Evolutionary conservation across 2,329 filamentous ascomycete genomes (phyloP).

Genomic region (Aspergillus arachidicola): DNA sequence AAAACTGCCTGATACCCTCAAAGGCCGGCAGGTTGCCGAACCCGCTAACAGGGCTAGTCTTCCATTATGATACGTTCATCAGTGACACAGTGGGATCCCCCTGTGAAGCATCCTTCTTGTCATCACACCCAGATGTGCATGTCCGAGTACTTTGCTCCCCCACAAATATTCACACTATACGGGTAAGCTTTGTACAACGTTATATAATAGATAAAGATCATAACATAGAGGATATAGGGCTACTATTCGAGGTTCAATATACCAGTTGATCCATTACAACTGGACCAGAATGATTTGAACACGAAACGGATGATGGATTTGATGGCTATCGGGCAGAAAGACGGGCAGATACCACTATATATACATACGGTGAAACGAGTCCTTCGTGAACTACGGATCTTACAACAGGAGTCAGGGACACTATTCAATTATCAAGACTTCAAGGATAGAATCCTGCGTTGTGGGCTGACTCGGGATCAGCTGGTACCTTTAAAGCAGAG

Average conservation of each 20-base stretch:
- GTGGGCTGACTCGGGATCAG: constrained; percentile 16
- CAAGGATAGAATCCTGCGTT: constrained; percentile 25
- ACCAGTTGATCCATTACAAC: constrained; percentile 52
- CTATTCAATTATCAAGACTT: constrained; percentile 58
- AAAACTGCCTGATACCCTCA: constrained; percentile 58
- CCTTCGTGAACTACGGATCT: constrained; percentile 53
- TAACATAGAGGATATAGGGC: constrained; percentile 23
- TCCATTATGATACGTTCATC: constrained; percentile 64
- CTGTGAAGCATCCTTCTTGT: constrained; percentile 63
- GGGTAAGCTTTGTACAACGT: constrained; percentile 1
- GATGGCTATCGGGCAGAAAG: constrained; percentile 56
- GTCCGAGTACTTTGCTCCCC: constrained; percentile 60
- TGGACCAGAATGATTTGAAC: constrained; percentile 58
- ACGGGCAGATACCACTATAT: constrained; percentile 56
- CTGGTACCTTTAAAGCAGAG: constrained; percentile 21
- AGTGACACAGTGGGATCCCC: constrained; percentile 53
- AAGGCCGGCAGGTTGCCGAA: constrained; percentile 37
- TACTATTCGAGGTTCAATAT: constrained; percentile 52
- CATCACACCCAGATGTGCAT: constrained; percentile 45
- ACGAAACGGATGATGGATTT: constrained; percentile 61
- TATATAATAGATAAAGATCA: neutral
- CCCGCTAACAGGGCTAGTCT: constrained; percentile 61
- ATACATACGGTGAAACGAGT: constrained; percentile 59
- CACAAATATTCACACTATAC: constrained; percentile 47
- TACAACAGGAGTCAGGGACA: constrained; percentile 41